Evolutionary conservation across 176 grass and related monocot species (phyloP).

Genomic region (Hordeum vulgare): MorexV3_pseudomolecules_assembly NC_058520.1:569421514-569422013

Average conservation of each 20-base stretch:
- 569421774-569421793: neutral
- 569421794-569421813: neutral
- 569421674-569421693: conserved; percentile 77
- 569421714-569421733: conserved; percentile 94
- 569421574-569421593: neutral
- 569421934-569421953: conserved; percentile 81
- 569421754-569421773: neutral
- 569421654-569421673: conserved; percentile 93
- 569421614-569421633: neutral
- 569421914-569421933: conserved; percentile 84
- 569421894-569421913: conserved; percentile 78
- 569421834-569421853: conserved; percentile 42
- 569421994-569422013: conserved; percentile 18
- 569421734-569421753: conserved; percentile 97
- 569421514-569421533: neutral
- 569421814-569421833: neutral
- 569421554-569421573: neutral
- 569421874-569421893: conserved; percentile 92
- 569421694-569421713: conserved; percentile 77
- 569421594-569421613: neutral
- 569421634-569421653: conserved; percentile 42
- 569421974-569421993: conserved; percentile 47
- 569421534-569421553: neutral
- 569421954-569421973: conserved; percentile 51
- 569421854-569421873: conserved; percentile 83